Conservation (phyloP, 495 filamentous ascomycete species). For the Extremus antarcticus region DNA sequence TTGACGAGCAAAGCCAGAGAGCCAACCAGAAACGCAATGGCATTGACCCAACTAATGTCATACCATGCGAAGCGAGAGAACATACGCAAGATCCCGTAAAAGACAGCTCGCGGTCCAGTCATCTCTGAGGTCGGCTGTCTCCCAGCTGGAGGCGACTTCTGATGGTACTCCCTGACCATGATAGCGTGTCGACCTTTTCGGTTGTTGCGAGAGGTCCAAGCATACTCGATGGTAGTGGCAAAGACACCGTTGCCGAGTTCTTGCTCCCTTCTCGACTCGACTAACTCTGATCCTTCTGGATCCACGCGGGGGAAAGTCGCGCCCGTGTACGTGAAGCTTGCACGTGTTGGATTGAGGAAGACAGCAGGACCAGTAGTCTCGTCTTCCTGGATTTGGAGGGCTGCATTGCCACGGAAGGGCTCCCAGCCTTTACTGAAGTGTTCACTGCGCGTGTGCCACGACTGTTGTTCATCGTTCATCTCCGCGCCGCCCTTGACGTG, state of each 20-base stretch:
- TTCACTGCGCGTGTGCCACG: background rate
- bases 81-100: constrained; percentile 2
- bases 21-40: background rate
- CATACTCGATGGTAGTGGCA: background rate
- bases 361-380: background rate
- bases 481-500: no score
- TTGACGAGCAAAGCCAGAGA: background rate
- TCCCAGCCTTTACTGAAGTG: background rate
- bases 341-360: background rate
- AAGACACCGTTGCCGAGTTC: background rate
- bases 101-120: background rate
- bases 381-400: background rate
- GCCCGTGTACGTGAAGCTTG: background rate
- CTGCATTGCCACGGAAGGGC: constrained; percentile 1
- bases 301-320: background rate
- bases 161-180: no score
- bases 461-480: background rate
- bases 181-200: no score
- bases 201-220: constrained; percentile 7
- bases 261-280: background rate
- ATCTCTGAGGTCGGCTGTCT: no score
- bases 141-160: background rate
- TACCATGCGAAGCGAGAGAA: background rate
- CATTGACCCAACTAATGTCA: constrained; percentile 3
- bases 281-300: background rate